Conservation (phyloP, 106 monocot genomes). For the Phalaenopsis aphrodite region DNA sequence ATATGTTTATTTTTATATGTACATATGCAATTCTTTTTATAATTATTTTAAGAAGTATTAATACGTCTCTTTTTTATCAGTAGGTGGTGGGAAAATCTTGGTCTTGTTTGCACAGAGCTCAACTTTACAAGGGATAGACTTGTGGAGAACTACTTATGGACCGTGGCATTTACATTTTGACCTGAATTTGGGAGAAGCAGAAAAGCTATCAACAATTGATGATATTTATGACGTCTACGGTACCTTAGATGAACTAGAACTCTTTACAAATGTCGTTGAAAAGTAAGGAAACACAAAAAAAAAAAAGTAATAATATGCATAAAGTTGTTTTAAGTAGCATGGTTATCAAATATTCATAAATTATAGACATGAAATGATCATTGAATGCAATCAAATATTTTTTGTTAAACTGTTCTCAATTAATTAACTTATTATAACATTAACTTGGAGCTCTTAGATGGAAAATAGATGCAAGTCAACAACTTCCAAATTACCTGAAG, state of each 20-base stretch:
- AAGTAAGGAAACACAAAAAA: constrained; percentile 17
- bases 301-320: no score
- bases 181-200: constrained; percentile 15
- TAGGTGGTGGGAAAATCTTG: constrained; percentile 54
- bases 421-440: no score
- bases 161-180: constrained; percentile 9
- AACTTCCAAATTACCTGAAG: constrained; percentile 29
- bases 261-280: constrained; percentile 41
- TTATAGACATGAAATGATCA: no score
- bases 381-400: no score
- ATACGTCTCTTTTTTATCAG: not conserved
- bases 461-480: constrained; percentile 9
- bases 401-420: no score
- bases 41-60: not conserved
- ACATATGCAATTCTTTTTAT: not conserved
- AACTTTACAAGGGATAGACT: constrained; percentile 43
- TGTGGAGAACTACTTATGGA: constrained; percentile 28
- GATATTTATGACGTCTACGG: constrained; percentile 64
- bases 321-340: no score
- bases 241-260: constrained; percentile 38
- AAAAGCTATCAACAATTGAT: constrained; percentile 16
- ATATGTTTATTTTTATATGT: not conserved
- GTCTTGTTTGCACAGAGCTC: constrained; percentile 15
- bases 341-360: no score
- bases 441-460: constrained; percentile 13